Percentiles rank a stretch among this genome's conserved stretches.
These are phyloP conservation scores for Fagus crenata DNA, from an alignment of 306 rosid species.

Conservation along the genomic window DNA sequence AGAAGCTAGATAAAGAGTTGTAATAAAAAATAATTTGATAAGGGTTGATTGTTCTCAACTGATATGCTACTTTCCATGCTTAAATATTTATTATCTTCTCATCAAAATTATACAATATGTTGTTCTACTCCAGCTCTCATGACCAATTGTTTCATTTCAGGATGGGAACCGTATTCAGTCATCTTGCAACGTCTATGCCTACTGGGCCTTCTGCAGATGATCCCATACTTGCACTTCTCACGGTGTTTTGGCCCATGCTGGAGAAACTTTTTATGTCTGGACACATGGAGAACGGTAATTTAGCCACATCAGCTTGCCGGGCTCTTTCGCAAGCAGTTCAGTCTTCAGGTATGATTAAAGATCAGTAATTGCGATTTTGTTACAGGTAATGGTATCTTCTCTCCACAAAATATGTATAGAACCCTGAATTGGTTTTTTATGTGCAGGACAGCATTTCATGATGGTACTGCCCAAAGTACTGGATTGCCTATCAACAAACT, in stretches of 20 bases:
- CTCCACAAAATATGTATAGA: neutral
- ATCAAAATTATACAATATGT: neutral
- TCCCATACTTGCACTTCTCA: constrained; percentile 64
- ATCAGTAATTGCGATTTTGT: constrained; percentile 20
- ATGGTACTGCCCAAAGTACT: constrained; percentile 73
- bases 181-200: constrained; percentile 55
- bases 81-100: constrained; percentile 6
- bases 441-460: constrained; percentile 81
- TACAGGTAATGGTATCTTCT: constrained; percentile 18
- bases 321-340: constrained; percentile 90
- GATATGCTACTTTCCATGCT: constrained; percentile 2
- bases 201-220: constrained; percentile 67
- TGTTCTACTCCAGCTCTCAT: constrained; percentile 22
- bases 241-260: constrained; percentile 86
- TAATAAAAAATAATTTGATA: constrained; percentile 6
- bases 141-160: constrained; percentile 46
- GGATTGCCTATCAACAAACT: constrained; percentile 82
- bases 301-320: constrained; percentile 89
- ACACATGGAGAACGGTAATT: constrained; percentile 85
- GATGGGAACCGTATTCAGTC: constrained; percentile 91
- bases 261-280: constrained; percentile 80
- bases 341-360: constrained; percentile 65
- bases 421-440: constrained; percentile 18
- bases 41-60: constrained; percentile 20
- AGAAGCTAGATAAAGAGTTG: neutral